These are phyloP conservation scores for Stephanodiscus triporus DNA, from an alignment of 108 stramenopile genomes.

Conservation along the genomic window DNA sequence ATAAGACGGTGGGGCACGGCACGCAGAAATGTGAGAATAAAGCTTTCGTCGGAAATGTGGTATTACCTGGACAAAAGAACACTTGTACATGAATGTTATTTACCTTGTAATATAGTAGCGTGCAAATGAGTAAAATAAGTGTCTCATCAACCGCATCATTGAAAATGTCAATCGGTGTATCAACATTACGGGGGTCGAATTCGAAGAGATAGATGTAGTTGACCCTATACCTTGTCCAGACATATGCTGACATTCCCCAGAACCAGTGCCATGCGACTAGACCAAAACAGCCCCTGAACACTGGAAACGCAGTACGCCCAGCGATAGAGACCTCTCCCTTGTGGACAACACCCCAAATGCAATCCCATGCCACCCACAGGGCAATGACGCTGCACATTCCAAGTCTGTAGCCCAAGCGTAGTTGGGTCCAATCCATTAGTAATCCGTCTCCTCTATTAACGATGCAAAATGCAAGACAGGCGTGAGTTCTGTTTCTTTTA, in stretches of 20 bases:
- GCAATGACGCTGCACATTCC: constrained; percentile 91
- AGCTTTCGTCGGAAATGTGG: too few species aligned
- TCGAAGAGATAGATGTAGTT: constrained; percentile 94
- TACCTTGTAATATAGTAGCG: too few species aligned
- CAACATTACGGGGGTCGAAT: constrained; percentile 77
- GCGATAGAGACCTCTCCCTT: constrained; percentile 74
- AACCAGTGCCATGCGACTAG: constrained; percentile 91
- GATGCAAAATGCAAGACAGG: not conserved
- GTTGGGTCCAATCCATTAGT: constrained; percentile 91
- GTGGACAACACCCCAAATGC: constrained; percentile 80
- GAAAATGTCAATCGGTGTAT: constrained; percentile 77
- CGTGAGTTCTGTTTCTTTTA: constrained; percentile 59
- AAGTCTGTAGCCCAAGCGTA: constrained; percentile 85
- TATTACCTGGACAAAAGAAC: too few species aligned
- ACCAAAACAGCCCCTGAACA: constrained; percentile 90
- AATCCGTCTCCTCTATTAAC: constrained; percentile 75
- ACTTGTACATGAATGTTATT: too few species aligned
- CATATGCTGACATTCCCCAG: constrained; percentile 87
- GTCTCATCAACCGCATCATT: constrained; percentile 85
- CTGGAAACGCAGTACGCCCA: constrained; percentile 83
- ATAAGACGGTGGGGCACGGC: not conserved
- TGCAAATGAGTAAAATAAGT: constrained; percentile 53
- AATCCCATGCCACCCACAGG: constrained; percentile 95
- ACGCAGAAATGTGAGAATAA: constrained; percentile 2
- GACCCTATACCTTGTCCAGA: constrained; percentile 84